Evolutionary conservation across 371 early-diverging fungal genomes (phyloP), one percentile per base, ranked within the genome.

Genomic region (Thermomucor indicae-seudaticae): DNA sequence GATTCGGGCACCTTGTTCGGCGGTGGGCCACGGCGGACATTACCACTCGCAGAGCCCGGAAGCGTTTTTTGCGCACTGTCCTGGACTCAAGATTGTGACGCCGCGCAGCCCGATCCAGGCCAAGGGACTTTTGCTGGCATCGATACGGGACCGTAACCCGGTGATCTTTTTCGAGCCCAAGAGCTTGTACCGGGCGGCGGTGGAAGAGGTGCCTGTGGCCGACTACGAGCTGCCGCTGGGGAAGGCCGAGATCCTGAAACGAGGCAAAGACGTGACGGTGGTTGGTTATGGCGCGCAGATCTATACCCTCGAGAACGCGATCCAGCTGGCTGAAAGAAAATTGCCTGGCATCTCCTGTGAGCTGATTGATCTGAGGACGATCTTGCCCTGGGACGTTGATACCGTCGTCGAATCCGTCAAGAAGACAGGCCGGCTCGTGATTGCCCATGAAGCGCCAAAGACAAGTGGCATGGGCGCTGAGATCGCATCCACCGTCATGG

Each of bases 41-140:
- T 98, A 98, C 67, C 98, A 98, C 62, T 92, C 93, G 14, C 98
- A 98, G 68, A 82, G 81, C 38, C 96, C 96, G 23, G 98, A 98
- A 72, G 94, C 95, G 4, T 91, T 88, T 67, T 98, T 98, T 71
- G 88, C 95, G 3, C 98, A 98, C 63, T 86, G 92, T 35, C 94
- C 97, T 27, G 98, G 98, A 41, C 62, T 98, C 22, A 96, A 95
- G 75, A 81, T 97, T 14, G 96, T 98, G 10, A 82, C 93, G 44
- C 97, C 98, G 12, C 79, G 98, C 47, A 83, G 89, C 40, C 96
- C 98, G 10, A 90, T 94, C 48, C 97, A 98, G 67, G 95, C 97
- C 38, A 98, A 98, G 64, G 98, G 98, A 16, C 75, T 98, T 23
- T 75, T 98, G 38, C 75, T 96, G 35, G 88, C 95, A 12, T 83